Percentiles rank a stretch among this genome's conserved stretches.
Evolutionary conservation across 495 filamentous ascomycete genomes (phyloP).

Genomic region (Xylaria grammica): DNA sequence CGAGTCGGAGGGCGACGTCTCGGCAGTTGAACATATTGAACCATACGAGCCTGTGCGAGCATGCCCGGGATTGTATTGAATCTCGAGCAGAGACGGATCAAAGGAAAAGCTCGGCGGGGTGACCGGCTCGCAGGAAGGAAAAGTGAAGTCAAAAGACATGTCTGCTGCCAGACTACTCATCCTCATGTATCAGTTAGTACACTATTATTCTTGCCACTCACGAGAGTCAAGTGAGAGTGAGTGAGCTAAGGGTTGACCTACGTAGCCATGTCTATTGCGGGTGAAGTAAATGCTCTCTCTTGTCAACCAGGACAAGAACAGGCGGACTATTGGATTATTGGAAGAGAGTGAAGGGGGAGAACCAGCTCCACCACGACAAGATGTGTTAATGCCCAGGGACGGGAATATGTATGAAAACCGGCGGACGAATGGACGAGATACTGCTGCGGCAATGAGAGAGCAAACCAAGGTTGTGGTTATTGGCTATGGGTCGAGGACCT

Average conservation of each 20-base stretch:
- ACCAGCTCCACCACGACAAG: slow-evolving; percentile 29
- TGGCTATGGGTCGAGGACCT: slow-evolving; percentile 23
- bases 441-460: slow-evolving; percentile 31
- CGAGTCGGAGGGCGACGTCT: slow-evolving; percentile 80
- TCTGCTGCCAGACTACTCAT: slow-evolving; percentile 52
- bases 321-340: slow-evolving; percentile 46
- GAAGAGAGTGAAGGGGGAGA: slow-evolving; percentile 30
- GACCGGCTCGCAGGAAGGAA: slow-evolving; percentile 51
- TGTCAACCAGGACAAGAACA: slow-evolving; percentile 41
- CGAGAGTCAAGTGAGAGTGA: slow-evolving; percentile 1
- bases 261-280: slow-evolving; percentile 56
- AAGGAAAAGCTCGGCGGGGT: slow-evolving; percentile 59
- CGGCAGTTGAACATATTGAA: slow-evolving; percentile 62
- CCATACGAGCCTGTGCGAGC: slow-evolving; percentile 59
- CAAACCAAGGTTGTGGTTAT: slow-evolving; percentile 24
- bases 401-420: slow-evolving; percentile 26
- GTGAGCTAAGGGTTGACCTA: slow-evolving; percentile 37
- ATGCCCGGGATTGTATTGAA: slow-evolving; percentile 52
- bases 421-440: slow-evolving; percentile 22
- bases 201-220: neutral
- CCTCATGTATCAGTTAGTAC: slow-evolving; percentile 34
- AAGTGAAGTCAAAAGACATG: slow-evolving; percentile 59
- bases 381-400: slow-evolving; percentile 18
- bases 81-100: slow-evolving; percentile 58
- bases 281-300: slow-evolving; percentile 36